A percentile compares a stretch with the other conserved stretches of the same genome.
These are phyloP conservation scores for Colletotrichum orchidophilum DNA, from an alignment of 2,329 filamentous ascomycete species.

Conservation along the genomic window DNA sequence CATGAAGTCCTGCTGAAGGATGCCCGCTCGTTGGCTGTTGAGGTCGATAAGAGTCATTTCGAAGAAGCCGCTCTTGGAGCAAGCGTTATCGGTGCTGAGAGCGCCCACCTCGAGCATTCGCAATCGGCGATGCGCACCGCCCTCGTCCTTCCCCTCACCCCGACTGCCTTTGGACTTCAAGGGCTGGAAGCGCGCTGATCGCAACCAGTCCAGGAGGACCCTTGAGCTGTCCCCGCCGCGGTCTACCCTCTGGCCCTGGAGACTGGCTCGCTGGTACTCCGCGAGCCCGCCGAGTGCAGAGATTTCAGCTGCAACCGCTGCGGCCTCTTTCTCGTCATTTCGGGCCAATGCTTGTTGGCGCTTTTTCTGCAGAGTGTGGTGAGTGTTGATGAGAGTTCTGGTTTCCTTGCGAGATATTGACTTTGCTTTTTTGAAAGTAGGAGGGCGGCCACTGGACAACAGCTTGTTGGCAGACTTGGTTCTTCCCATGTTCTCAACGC, in stretches of 20 bases:
- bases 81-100: conserved; percentile 84
- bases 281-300: conserved; percentile 67
- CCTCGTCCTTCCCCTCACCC: background rate
- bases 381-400: conserved; percentile 70
- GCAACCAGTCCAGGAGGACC: conserved; percentile 71
- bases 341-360: conserved; percentile 61
- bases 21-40: conserved; percentile 83
- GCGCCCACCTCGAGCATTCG: conserved; percentile 90
- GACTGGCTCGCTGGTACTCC: conserved; percentile 72
- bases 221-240: conserved; percentile 74
- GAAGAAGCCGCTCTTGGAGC: conserved; percentile 76
- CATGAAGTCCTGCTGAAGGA: conserved; percentile 95
- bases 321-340: conserved; percentile 62
- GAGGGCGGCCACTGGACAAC: conserved; percentile 64
- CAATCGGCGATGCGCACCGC: conserved; percentile 43
- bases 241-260: conserved; percentile 73
- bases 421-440: conserved; percentile 59
- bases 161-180: conserved; percentile 25
- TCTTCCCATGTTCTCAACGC: conserved; percentile 18
- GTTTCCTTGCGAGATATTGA: conserved; percentile 73
- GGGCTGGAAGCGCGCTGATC: conserved; percentile 42
- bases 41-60: conserved; percentile 87
- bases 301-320: conserved; percentile 61
- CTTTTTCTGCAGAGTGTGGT: conserved; percentile 72
- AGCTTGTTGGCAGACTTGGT: conserved; percentile 16